Base-by-base conservation (phyloP, 257 asterid genomes). In the Lantana camara region DNA sequence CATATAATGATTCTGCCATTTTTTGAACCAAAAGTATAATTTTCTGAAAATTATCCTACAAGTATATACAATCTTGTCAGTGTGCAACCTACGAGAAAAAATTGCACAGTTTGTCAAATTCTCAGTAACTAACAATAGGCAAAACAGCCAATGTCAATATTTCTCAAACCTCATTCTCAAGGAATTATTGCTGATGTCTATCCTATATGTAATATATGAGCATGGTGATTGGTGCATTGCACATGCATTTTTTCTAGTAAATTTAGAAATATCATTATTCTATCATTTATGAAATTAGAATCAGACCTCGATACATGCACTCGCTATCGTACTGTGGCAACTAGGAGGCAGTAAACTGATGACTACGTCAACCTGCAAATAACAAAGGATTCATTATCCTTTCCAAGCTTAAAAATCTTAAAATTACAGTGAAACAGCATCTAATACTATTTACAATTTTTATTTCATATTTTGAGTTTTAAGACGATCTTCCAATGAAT, bases 341-440 rank as follows among this genome's bases (percentile, higher is more conserved):
- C 90, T 87, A 27, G 97, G 86, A 58, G 99, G 99, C 64, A 93
- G 85, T 76, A 93, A 82, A 67, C 99, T 93, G 81, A 93, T 84
- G 41, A 93, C 97, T 30, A 93, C 86, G 60, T 93, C 91, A 72
- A 79, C 96, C 99, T 93, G 91, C 77, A 75, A 22, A 67, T 21
- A 37, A 55, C 41, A 60, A 49, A 70, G 64, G 63, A 29, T 32
- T 13, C 37, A 52, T 40, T 5, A 38, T 23, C 69, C 34, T 52
- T 63, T 21, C 63, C 60, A 32, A 46, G 69, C 49, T 9, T 47
- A 38, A 46, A 57, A 22, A 19, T n/a, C 10, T n/a, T 34, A 19
- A 60, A 40, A 15, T 7, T 11, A n/a, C 29, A 46, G 16, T 30
- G 3, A 40, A 32, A 35, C 9, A 19, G n/a, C n/a, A n/a, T n/a